Conservation (phyloP, 208 protist species). For the Wallacemonas sp. region DNA sequence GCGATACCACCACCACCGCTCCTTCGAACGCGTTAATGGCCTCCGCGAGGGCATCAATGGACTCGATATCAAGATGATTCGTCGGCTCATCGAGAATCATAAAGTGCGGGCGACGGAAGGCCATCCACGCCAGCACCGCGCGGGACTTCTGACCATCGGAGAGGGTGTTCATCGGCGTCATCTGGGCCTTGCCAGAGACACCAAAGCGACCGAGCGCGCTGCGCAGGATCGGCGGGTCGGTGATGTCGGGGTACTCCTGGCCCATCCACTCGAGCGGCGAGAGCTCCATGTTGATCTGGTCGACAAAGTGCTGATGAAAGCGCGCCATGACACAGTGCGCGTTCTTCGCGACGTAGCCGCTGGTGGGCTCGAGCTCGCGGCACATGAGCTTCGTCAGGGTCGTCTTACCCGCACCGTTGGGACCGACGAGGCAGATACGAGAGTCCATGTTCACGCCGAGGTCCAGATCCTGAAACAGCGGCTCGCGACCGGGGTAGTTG, state of each 20-base stretch:
- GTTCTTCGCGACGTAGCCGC: constrained; percentile 92
- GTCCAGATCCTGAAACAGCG: constrained; percentile 91
- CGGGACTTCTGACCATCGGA: constrained; percentile 97
- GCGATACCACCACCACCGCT: constrained; percentile 95
- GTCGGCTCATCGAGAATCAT: constrained; percentile 98
- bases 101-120: constrained; percentile 94
- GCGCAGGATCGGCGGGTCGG: constrained; percentile 88
- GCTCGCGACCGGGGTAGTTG: constrained; percentile 85
- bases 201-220: constrained; percentile 95
- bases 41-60: constrained; percentile 95
- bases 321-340: constrained; percentile 93
- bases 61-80: constrained; percentile 98
- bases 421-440: constrained; percentile 96
- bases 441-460: constrained; percentile 95
- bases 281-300: constrained; percentile 93
- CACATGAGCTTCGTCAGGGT: constrained; percentile 96
- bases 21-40: constrained; percentile 94
- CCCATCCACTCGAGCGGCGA: constrained; percentile 96
- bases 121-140: constrained; percentile 96
- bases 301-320: constrained; percentile 97
- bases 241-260: constrained; percentile 90
- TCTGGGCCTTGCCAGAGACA: constrained; percentile 89
- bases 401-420: constrained; percentile 97
- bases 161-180: constrained; percentile 92
- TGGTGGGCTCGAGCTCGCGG: constrained; percentile 90